phyloP scores from a whole-genome alignment of 805 yeast genomes.

The Ogataea angusta region DNA sequence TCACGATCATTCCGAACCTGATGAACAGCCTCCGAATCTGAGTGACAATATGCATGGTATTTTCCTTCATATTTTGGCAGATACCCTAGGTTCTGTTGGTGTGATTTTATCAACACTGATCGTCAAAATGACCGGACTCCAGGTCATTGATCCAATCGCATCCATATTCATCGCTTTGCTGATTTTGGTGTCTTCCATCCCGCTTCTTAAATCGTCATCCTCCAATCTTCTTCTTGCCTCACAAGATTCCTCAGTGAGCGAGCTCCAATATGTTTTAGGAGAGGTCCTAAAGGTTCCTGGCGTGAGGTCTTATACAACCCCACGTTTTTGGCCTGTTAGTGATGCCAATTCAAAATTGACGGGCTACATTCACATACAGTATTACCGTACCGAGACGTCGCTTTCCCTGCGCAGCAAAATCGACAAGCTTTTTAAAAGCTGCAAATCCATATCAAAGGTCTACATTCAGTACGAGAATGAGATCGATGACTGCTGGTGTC shows the following conservation, averaged over 20 bases:
- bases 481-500: conserved; percentile 39
- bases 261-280: conserved; percentile 59
- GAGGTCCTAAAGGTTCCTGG: conserved; percentile 74
- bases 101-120: conserved; percentile 88
- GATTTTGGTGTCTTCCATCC: conserved; percentile 78
- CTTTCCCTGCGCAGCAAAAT: conserved; percentile 26
- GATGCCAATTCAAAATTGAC: conserved; percentile 39
- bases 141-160: conserved; percentile 89
- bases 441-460: conserved; percentile 23
- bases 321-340: conserved; percentile 82
- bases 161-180: conserved; percentile 81
- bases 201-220: conserved; percentile 79
- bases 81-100: conserved; percentile 94
- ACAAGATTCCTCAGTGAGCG: conserved; percentile 49
- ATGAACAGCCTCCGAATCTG: conserved; percentile 29
- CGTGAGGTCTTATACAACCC: conserved; percentile 79
- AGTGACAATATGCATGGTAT: conserved; percentile 88
- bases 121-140: conserved; percentile 61
- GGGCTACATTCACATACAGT: conserved; percentile 85
- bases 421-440: conserved; percentile 25
- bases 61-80: conserved; percentile 90
- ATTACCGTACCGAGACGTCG: conserved; percentile 38
- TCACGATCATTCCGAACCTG: conserved; percentile 9
- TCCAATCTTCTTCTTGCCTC: conserved; percentile 65
- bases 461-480: conserved; percentile 37